Evolutionary conservation across 2,329 filamentous ascomycete genomes (phyloP).

Genomic region (Sporothrix pallida): DNA sequence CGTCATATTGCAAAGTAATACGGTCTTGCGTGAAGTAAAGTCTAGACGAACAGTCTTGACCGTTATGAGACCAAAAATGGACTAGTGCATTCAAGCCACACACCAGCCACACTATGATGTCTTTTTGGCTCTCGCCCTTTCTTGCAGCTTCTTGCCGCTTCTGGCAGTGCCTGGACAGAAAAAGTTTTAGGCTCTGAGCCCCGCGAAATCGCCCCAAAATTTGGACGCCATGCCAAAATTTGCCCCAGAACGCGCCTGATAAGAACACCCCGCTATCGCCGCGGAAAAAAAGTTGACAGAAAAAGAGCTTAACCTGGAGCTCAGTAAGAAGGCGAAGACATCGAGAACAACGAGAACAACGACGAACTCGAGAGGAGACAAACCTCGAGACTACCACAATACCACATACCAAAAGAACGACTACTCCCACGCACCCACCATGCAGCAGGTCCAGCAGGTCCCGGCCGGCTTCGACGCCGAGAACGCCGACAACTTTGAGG

Average conservation of each 20-base stretch:
- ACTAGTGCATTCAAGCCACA: not conserved
- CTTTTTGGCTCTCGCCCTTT: not conserved
- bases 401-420: not conserved
- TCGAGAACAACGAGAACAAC: not conserved
- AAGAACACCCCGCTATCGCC: slow-evolving; percentile 18
- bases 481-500: slow-evolving; percentile 60
- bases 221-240: not conserved
- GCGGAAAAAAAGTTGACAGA: not conserved
- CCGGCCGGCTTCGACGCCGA: slow-evolving; percentile 66
- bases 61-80: not conserved
- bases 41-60: too few species aligned
- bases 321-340: slow-evolving; percentile 5
- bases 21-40: too few species aligned
- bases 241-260: not conserved
- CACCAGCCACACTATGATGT: not conserved
- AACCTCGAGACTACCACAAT: not conserved
- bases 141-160: slow-evolving; percentile 33
- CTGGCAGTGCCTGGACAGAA: slow-evolving; percentile 26
- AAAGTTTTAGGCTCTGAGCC: slow-evolving; percentile 7
- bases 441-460: slow-evolving; percentile 47
- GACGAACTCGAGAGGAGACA: not conserved
- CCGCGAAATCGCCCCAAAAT: slow-evolving; percentile 4
- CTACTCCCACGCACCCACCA: slow-evolving; percentile 34
- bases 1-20: too few species aligned
- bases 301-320: slow-evolving; percentile 6